These are phyloP conservation scores for Picea sitchensis DNA, from an alignment of 75 land plant species.

Conservation along the genomic window DNA sequence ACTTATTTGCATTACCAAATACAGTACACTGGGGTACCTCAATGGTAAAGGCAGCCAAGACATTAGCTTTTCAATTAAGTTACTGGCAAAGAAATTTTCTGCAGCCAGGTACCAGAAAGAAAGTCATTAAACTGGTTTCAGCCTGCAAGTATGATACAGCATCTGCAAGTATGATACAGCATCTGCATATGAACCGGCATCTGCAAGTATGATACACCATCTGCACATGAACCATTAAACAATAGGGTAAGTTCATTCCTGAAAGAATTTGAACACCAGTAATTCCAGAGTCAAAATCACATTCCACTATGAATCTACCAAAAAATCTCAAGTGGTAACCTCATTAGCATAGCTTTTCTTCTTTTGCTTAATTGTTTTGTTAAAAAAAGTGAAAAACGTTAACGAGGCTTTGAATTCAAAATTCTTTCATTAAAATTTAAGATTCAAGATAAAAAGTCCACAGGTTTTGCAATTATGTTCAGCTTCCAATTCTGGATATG, in stretches of 20 bases:
- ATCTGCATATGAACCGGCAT: not conserved
- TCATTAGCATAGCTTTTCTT: not conserved
- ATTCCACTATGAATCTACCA: not conserved
- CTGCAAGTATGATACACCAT: not conserved
- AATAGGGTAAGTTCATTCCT: not conserved
- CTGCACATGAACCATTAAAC: not conserved
- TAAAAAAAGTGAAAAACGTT: too few relatives aligned
- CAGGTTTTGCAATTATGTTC: too few relatives aligned
- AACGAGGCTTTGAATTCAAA: too few relatives aligned
- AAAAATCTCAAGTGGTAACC: not conserved
- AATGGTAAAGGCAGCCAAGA: not conserved
- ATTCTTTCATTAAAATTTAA: too few relatives aligned
- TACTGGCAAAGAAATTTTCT: not conserved
- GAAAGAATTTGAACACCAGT: not conserved
- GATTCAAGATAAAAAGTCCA: too few relatives aligned
- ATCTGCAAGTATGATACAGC: not conserved
- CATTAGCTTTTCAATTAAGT: not conserved
- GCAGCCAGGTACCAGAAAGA: not conserved
- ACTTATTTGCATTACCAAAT: not conserved
- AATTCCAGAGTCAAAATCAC: not conserved
- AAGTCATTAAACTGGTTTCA: not conserved
- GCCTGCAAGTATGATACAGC: not conserved
- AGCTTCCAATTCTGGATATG: too few relatives aligned
- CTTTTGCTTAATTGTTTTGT: too few relatives aligned
- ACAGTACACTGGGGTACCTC: not conserved